Conservation (phyloP, 768 basidiomycete species). For the Lactarius hatsudake region DNA sequence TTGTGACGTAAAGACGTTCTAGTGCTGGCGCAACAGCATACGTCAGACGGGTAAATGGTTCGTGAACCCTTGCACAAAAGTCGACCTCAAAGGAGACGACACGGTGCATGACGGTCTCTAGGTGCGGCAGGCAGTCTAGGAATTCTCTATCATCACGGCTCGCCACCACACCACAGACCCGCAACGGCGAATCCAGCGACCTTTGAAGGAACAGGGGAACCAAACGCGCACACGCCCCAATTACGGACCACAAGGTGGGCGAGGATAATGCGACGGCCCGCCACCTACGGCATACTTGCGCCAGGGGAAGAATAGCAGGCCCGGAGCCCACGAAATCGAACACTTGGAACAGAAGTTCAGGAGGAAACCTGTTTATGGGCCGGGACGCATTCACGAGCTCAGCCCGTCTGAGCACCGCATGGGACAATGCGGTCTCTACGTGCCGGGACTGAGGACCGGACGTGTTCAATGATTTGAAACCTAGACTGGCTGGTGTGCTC, state of each 20-base stretch:
- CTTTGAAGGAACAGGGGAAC: conserved; percentile 10
- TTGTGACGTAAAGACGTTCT: conserved; percentile 2
- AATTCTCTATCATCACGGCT: background rate
- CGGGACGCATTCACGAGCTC: background rate
- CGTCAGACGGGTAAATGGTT: background rate
- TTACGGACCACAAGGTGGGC: conserved; percentile 7
- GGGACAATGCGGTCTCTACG: conserved; percentile 11
- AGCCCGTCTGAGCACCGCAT: background rate
- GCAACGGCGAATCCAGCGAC: background rate
- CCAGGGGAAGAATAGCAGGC: background rate
- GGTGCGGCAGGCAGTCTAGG: conserved; percentile 2
- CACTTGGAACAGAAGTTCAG: conserved; percentile 5
- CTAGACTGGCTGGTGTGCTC: background rate
- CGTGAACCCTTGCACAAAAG: background rate
- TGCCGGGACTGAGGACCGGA: background rate
- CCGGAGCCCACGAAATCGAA: conserved; percentile 5
- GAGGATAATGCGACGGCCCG: background rate
- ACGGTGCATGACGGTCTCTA: background rate
- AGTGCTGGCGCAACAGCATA: conserved; percentile 1
- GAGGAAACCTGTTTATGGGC: background rate
- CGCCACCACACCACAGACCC: background rate
- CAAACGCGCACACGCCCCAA: conserved; percentile 3
- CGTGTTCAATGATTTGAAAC: conserved; percentile 1
- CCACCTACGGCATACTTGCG: conserved; percentile 2
- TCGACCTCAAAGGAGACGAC: background rate